Conservation (phyloP, 202 grass and related monocot species). For the Hordeum pubiflorum region DNA sequence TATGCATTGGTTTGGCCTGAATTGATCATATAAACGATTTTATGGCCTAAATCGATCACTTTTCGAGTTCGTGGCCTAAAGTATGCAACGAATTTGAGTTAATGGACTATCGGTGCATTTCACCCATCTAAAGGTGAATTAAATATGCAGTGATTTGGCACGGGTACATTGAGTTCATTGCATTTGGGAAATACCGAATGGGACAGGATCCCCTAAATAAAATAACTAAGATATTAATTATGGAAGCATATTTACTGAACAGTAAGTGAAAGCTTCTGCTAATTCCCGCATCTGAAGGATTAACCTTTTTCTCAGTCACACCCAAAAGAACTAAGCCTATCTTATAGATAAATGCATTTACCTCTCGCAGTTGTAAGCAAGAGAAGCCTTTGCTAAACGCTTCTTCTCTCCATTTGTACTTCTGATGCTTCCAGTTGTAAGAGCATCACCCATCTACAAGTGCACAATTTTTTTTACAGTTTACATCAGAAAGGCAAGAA, state of each 20-base stretch:
- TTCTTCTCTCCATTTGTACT: constrained; percentile 73
- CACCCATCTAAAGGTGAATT: too few relatives aligned
- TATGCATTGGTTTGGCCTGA: too few relatives aligned
- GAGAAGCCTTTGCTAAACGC: constrained; percentile 79
- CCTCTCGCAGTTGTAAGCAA: constrained; percentile 95
- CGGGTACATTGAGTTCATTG: too few relatives aligned
- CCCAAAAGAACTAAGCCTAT: background rate
- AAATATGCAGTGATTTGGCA: too few relatives aligned
- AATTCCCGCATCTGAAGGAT: background rate
- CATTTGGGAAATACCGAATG: too few relatives aligned
- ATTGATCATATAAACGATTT: too few relatives aligned
- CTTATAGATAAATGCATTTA: constrained; percentile 40
- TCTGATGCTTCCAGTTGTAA: constrained; percentile 94
- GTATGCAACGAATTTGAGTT: too few relatives aligned
- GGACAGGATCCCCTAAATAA: background rate
- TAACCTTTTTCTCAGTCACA: background rate
- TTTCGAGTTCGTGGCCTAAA: too few relatives aligned
- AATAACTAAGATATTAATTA: background rate
- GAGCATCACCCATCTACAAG: constrained; percentile 80
- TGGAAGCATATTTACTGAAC: too few relatives aligned
- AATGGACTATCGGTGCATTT: too few relatives aligned
- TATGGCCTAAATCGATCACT: too few relatives aligned
- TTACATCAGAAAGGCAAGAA: background rate
- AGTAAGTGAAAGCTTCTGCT: background rate
- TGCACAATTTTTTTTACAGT: background rate